A percentile compares a stretch with the other conserved stretches of the same genome.
Evolutionary conservation across 805 yeast genomes (phyloP).

Genomic region (Starmerella bombi): DNA sequence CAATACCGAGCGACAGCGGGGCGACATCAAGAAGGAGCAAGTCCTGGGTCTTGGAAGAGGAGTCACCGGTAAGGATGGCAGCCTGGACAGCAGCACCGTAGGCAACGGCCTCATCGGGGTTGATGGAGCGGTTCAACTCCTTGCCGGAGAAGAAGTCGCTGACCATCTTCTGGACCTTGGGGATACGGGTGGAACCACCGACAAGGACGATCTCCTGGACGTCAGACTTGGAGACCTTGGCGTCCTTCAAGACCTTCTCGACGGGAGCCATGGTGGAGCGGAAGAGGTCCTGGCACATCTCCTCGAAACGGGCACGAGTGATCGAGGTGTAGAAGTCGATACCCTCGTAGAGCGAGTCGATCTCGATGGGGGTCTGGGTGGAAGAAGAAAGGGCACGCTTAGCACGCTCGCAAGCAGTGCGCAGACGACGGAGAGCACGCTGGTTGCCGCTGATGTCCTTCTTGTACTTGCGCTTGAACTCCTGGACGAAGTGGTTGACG

Average conservation of each 20-base stretch:
- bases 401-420: slow-evolving; percentile 99
- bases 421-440: slow-evolving; percentile 95
- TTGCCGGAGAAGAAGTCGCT: slow-evolving; percentile 95
- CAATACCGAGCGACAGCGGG: slow-evolving; percentile 94
- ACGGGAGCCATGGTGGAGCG: slow-evolving; percentile 91
- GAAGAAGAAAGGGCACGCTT: slow-evolving; percentile 96
- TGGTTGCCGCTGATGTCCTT: slow-evolving; percentile 86
- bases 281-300: slow-evolving; percentile 84
- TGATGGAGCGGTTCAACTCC: slow-evolving; percentile 91
- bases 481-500: slow-evolving; percentile 83
- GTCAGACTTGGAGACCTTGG: slow-evolving; percentile 78
- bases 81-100: slow-evolving; percentile 99
- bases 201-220: slow-evolving; percentile 88
- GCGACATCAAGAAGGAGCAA: slow-evolving; percentile 90
- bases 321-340: slow-evolving; percentile 89
- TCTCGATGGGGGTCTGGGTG: slow-evolving; percentile 88
- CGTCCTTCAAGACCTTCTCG: slow-evolving; percentile 83
- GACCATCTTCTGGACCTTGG: slow-evolving; percentile 88
- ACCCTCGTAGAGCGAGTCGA: slow-evolving; percentile 91
- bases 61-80: slow-evolving; percentile 90
- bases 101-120: slow-evolving; percentile 98
- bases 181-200: slow-evolving; percentile 98
- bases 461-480: slow-evolving; percentile 96
- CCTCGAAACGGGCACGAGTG: slow-evolving; percentile 97
- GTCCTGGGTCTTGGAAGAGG: slow-evolving; percentile 92